Conservation (phyloP, 2,329 filamentous ascomycete genomes). For the Claviceps sp. region DNA sequence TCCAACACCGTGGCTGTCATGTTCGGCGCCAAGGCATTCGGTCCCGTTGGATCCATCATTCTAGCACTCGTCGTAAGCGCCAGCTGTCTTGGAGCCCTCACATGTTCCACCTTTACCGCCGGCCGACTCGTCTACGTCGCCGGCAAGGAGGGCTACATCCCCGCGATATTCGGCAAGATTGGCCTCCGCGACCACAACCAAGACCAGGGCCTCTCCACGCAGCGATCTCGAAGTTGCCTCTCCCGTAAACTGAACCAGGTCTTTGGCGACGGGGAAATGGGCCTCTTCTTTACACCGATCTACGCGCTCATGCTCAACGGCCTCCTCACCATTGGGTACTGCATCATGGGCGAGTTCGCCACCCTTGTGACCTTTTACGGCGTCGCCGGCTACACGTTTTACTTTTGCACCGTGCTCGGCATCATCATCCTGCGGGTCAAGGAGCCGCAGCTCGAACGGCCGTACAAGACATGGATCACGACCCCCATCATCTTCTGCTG, state of each 20-base stretch:
- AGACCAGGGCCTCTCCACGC: constrained; percentile 27
- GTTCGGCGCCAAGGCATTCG: constrained; percentile 85
- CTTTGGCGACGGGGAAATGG: constrained; percentile 63
- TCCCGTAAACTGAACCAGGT: constrained; percentile 45
- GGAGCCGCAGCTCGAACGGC: constrained; percentile 77
- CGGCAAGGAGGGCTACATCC: constrained; percentile 89
- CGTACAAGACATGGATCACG: constrained; percentile 92
- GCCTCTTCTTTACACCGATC: constrained; percentile 87
- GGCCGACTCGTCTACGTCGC: constrained; percentile 87
- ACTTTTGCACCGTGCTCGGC: constrained; percentile 88
- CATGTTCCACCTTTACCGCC: constrained; percentile 86
- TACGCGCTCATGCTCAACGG: constrained; percentile 79
- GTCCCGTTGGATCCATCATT: constrained; percentile 64
- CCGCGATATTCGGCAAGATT: constrained; percentile 67
- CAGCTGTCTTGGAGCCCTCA: constrained; percentile 88
- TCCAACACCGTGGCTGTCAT: constrained; percentile 93
- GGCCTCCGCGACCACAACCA: constrained; percentile 42
- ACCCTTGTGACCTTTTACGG: constrained; percentile 95
- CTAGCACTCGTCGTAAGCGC: constrained; percentile 82
- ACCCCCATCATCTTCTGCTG: constrained; percentile 98
- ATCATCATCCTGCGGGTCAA: constrained; percentile 79
- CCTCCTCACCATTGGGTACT: constrained; percentile 59
- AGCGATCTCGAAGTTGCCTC: constrained; percentile 41
- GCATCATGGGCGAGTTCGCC: constrained; percentile 76
- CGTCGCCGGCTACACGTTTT: constrained; percentile 93